Evolutionary conservation across 495 filamentous ascomycete genomes (phyloP), one percentile per base, ranked within the genome.

Genomic region (Aspergillus kassunensis): DNA sequence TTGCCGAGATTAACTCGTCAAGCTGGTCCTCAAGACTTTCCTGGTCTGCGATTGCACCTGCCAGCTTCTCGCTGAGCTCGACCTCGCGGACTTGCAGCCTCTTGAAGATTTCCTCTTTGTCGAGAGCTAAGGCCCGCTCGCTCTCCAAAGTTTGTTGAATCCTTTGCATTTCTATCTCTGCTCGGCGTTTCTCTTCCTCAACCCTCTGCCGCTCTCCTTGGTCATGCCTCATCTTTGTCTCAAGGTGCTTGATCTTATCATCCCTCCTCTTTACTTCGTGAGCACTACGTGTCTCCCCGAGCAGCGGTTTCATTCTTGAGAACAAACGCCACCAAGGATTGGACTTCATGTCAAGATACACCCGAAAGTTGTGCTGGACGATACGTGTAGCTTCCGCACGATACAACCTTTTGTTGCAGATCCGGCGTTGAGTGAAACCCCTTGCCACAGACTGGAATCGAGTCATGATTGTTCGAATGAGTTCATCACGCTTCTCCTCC

Each of bases 81-180:
- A 84, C 82, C 64, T 97, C 93, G 20, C 92, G 84, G 30, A 86
- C 65, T 61, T 96, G 92, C n/a, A 97, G 76, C 15, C 95, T 81
- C 63, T 91, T 93, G 74, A 97, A 97, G 31, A 99, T 97, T 55
- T 97, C 93, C 57, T 99, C 95, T 63, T 97, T 99, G 66, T 99
- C 95, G 7, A 99, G 74, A 0, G 95, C 95, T 24, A 99, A 74
- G 18, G 91, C 88, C 47, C 95, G 83, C 69, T 99, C 95, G 53
- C 91, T 96, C 68, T 99, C 95, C 9, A 99, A 72, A 1, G 87
- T 95, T 53, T 97, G 87, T 59, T 96, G 90, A 27, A 97, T 86
- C 16, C 88, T 83, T 55, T 91, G 84, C 45, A 97, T 82, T 61
- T 97, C 93, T 18, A 83, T 75, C 50, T 97, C 87, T 6, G 89